These are phyloP conservation scores for Saccharomyces mikatae DNA, from an alignment of 805 yeast genomes.

Conservation along the genomic window DNA sequence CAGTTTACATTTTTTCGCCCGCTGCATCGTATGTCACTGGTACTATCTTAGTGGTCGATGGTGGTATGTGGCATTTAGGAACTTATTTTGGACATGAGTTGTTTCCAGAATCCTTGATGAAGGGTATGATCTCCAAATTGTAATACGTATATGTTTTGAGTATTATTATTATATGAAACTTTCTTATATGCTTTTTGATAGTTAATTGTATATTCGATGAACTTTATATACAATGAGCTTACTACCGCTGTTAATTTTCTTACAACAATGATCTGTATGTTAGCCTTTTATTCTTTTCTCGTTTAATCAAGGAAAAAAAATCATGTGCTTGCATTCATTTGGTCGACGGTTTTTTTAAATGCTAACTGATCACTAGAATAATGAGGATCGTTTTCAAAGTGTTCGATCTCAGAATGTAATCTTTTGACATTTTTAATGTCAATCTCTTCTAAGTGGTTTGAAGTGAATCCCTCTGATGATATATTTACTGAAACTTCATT, in stretches of 20 bases:
- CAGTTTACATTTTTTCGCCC: slow-evolving; percentile 74
- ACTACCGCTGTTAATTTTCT: neutral
- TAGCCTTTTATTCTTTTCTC: neutral
- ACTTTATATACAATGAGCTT: neutral
- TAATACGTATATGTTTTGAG: slow-evolving; percentile 11
- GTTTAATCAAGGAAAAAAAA: neutral
- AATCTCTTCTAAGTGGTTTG: neutral
- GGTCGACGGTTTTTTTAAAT: neutral
- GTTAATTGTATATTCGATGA: neutral
- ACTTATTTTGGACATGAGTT: slow-evolving; percentile 29
- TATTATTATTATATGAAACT: neutral
- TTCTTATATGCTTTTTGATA: neutral
- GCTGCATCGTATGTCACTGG: slow-evolving; percentile 78
- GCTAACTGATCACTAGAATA: neutral
- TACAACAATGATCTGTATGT: neutral
- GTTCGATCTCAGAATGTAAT: slow-evolving; percentile 2
- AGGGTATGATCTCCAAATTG: slow-evolving; percentile 33
- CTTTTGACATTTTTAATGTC: neutral
- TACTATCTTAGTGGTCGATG: slow-evolving; percentile 74
- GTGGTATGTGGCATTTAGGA: slow-evolving; percentile 84
- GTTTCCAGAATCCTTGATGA: slow-evolving; percentile 38
- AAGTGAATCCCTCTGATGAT: neutral
- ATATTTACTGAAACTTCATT: neutral
- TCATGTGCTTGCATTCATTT: neutral
- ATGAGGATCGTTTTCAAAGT: neutral